These are phyloP conservation scores for Bacidia rubella DNA, from an alignment of 495 filamentous ascomycete species.

Conservation along the genomic window DNA sequence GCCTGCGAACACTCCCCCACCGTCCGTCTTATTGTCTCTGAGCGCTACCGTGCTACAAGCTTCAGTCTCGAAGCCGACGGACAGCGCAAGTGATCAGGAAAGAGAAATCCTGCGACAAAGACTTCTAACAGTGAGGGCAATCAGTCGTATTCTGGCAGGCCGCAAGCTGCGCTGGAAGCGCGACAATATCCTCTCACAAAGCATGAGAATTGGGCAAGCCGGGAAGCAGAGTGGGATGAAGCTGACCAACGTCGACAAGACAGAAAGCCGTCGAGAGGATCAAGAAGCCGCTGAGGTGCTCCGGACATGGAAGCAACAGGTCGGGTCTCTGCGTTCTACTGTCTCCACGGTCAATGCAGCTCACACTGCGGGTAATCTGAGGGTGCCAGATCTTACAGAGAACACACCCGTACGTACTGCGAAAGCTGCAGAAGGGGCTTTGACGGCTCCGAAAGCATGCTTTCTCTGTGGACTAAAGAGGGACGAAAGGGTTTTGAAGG, in stretches of 20 bases:
- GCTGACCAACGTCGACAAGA: constrained; percentile 64
- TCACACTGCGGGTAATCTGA: constrained; percentile 26
- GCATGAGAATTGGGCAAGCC: constrained; percentile 71
- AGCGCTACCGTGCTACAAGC: constrained; percentile 52
- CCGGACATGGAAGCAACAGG: constrained; percentile 52
- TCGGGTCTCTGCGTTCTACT: constrained; percentile 37
- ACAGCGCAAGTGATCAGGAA: not conserved
- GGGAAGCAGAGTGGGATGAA: constrained; percentile 72
- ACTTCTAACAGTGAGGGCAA: constrained; percentile 48
- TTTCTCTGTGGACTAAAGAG: constrained; percentile 77
- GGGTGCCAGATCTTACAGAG: constrained; percentile 57
- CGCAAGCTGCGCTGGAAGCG: constrained; percentile 81
- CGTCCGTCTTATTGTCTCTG: constrained; percentile 62
- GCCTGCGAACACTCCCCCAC: constrained; percentile 81
- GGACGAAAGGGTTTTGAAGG: constrained; percentile 61
- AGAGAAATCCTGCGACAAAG: constrained; percentile 27
- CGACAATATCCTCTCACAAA: constrained; percentile 70
- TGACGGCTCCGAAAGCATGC: constrained; percentile 64
- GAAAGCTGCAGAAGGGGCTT: constrained; percentile 42
- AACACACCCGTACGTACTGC: constrained; percentile 44
- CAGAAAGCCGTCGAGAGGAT: constrained; percentile 70
- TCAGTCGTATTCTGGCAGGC: constrained; percentile 71
- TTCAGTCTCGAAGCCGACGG: not conserved
- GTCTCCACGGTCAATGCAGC: constrained; percentile 21
- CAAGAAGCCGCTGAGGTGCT: constrained; percentile 73